Conservation (phyloP, 345 rosid species). For the Cochlearia excelsa region DNA sequence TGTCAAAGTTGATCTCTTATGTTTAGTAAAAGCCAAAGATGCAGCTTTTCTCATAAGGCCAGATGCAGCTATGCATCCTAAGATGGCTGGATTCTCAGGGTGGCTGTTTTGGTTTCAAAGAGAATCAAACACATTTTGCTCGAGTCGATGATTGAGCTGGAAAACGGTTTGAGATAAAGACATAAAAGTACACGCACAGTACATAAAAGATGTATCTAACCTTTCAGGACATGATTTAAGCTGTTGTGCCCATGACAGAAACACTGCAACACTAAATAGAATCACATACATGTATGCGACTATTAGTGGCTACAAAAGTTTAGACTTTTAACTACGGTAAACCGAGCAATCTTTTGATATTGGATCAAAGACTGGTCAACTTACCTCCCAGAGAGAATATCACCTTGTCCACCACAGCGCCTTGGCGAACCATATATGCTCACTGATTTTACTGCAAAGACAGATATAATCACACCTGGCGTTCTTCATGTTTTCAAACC, state of each 20-base stretch:
- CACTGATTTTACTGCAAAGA: constrained; percentile 67
- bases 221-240: constrained; percentile 39
- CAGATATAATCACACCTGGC: constrained; percentile 3
- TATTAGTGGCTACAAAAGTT: constrained; percentile 20
- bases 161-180: background rate
- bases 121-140: constrained; percentile 1
- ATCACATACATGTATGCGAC: constrained; percentile 11
- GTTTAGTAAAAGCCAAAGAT: constrained; percentile 57
- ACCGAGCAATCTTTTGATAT: background rate
- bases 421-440: constrained; percentile 78
- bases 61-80: constrained; percentile 91
- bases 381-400: constrained; percentile 93
- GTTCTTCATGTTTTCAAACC: background rate
- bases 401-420: constrained; percentile 97
- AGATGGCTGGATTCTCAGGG: constrained; percentile 54
- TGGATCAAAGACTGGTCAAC: constrained; percentile 8
- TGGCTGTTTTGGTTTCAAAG: constrained; percentile 19
- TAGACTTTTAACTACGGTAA: constrained; percentile 5
- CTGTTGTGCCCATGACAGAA: constrained; percentile 81
- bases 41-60: constrained; percentile 89
- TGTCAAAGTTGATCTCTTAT: constrained; percentile 81
- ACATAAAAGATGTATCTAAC: constrained; percentile 31
- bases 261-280: constrained; percentile 70
- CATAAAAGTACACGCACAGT: background rate
- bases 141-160: background rate